Conservation (phyloP, 129 eudicot genomes). For the Mikania micrantha region DNA sequence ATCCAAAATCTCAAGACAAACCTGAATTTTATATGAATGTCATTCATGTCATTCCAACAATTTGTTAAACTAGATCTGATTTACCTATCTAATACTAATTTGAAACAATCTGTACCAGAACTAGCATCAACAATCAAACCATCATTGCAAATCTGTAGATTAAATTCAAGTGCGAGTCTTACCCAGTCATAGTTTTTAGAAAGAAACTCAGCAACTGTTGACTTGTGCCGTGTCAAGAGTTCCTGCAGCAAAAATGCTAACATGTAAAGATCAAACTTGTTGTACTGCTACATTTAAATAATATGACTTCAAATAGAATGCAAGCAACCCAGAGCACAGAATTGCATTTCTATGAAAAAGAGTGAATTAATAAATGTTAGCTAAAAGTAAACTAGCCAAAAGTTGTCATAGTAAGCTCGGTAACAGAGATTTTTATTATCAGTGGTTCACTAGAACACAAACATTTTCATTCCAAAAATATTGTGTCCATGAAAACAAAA, state of each 20-base stretch:
- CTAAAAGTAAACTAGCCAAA: no score
- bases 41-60: no score
- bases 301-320: neutral
- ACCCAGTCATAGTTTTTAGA: slow-evolving; percentile 93
- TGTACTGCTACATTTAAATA: neutral
- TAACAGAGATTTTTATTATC: no score
- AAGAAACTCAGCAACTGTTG: slow-evolving; percentile 86
- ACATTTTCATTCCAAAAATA: no score
- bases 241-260: slow-evolving; percentile 49
- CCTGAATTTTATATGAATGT: no score
- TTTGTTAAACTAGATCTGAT: no score
- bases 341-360: no score
- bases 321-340: neutral
- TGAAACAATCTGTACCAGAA: neutral
- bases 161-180: neutral
- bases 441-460: no score
- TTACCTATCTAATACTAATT: neutral
- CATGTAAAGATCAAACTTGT: neutral
- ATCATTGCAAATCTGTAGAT: neutral
- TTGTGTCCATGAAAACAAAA: no score
- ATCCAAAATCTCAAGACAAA: no score
- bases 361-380: no score
- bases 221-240: slow-evolving; percentile 83
- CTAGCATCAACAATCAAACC: neutral
- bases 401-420: no score